Evolutionary conservation across 2,329 filamentous ascomycete genomes (phyloP).

Genomic region (Botrytis pseudocinerea): DNA sequence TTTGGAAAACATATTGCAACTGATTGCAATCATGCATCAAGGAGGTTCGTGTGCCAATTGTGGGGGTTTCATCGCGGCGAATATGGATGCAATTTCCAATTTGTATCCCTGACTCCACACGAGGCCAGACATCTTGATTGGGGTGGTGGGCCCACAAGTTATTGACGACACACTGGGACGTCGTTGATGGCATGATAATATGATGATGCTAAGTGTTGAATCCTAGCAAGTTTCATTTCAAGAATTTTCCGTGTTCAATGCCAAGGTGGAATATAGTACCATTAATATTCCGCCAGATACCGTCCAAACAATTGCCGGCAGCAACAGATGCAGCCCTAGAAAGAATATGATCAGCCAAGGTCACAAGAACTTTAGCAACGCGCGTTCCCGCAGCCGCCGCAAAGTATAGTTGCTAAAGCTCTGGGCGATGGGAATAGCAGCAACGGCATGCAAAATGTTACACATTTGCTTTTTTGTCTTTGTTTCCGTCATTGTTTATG

Average conservation of each 20-base stretch:
- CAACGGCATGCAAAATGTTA: neutral
- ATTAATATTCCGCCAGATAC: neutral
- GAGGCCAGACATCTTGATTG: neutral
- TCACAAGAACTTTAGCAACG: neutral
- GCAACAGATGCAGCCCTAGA: neutral
- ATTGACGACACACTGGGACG: neutral
- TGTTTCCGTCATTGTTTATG: neutral
- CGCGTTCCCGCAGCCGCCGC: neutral
- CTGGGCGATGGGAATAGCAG: neutral
- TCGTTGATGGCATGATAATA: neutral
- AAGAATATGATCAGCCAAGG: neutral
- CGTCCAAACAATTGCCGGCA: neutral
- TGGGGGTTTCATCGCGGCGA: slow-evolving; percentile 6
- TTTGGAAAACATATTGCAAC: neutral
- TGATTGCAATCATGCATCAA: neutral
- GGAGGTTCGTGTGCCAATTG: neutral
- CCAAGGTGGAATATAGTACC: neutral
- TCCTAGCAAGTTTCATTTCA: neutral
- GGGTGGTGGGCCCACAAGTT: neutral
- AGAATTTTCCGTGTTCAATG: neutral
- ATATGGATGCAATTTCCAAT: neutral
- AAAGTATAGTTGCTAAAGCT: neutral
- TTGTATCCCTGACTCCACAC: neutral
- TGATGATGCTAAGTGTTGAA: neutral
- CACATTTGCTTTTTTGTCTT: neutral